Evolutionary conservation across 2,329 filamentous ascomycete genomes (phyloP).

Genomic region (Sodiomyces alkalinus): DNA sequence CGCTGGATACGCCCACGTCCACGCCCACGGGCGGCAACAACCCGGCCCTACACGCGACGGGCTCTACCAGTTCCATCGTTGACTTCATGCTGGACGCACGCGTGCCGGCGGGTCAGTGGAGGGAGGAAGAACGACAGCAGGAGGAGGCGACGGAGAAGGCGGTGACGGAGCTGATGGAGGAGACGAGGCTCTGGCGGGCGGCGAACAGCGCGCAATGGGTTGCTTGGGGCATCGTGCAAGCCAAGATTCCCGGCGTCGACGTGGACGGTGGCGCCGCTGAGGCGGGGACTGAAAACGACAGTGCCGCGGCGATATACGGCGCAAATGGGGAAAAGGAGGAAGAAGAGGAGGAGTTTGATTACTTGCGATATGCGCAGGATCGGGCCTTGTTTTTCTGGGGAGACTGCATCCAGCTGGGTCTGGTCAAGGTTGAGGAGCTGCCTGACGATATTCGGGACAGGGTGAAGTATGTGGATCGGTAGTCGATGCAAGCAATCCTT

Average conservation of each 20-base stretch:
- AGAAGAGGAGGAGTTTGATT: conserved; percentile 69
- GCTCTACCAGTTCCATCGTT: conserved; percentile 35
- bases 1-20: conserved; percentile 19
- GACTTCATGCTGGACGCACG: conserved; percentile 76
- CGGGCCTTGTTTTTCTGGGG: conserved; percentile 90
- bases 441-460: conserved; percentile 47
- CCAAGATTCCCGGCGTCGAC: conserved; percentile 64
- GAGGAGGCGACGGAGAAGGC: conserved; percentile 52
- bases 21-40: conserved; percentile 11
- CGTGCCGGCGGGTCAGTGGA: conserved; percentile 37
- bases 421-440: conserved; percentile 62
- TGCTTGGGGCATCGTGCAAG: conserved; percentile 93
- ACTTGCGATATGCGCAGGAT: conserved; percentile 80
- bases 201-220: conserved; percentile 87
- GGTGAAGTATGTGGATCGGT: conserved; percentile 59
- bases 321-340: conserved; percentile 18
- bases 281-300: conserved; percentile 8
- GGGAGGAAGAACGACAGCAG: conserved; percentile 44
- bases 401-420: conserved; percentile 63
- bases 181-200: conserved; percentile 72
- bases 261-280: conserved; percentile 19
- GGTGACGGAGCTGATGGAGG: conserved; percentile 56
- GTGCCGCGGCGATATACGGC: conserved; percentile 3
- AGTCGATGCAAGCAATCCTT: conserved; percentile 6
- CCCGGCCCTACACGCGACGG: conserved; percentile 20